phyloP scores from a whole-genome alignment of 2,329 filamentous ascomycete species.

The Colletotrichum incanum region DNA sequence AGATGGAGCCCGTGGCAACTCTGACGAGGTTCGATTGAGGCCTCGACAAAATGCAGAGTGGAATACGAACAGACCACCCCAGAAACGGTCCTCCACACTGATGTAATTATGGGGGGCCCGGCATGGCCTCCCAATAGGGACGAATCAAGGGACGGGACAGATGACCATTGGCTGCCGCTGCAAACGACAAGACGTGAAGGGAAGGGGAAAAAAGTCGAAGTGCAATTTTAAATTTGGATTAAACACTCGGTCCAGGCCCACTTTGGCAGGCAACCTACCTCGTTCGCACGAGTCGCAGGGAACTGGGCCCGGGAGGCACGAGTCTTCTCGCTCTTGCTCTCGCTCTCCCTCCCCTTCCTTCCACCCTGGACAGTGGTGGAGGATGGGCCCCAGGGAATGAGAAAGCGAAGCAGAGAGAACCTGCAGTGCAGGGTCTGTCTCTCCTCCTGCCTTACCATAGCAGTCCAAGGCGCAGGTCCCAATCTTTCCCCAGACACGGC shows the following conservation, averaged over 20 bases:
- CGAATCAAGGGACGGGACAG: slow-evolving; percentile 10
- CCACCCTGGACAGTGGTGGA: not conserved
- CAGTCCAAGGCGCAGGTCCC: slow-evolving; percentile 28
- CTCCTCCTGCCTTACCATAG: not conserved
- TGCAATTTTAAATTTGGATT: slow-evolving; percentile 39
- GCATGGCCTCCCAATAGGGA: slow-evolving; percentile 32
- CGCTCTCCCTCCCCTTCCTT: slow-evolving; percentile 18
- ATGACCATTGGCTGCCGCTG: slow-evolving; percentile 12
- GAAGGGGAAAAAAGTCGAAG: slow-evolving; percentile 5
- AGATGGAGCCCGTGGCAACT: slow-evolving; percentile 32
- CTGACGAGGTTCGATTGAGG: slow-evolving; percentile 19
- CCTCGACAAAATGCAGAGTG: slow-evolving; percentile 28
- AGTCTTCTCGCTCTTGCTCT: slow-evolving; percentile 17
- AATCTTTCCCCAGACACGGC: slow-evolving; percentile 41
- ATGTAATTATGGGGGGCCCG: slow-evolving; percentile 34
- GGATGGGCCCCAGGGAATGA: slow-evolving; percentile 5
- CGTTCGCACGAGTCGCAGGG: slow-evolving; percentile 22
- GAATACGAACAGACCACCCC: slow-evolving; percentile 41
- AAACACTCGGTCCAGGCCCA: slow-evolving; percentile 34
- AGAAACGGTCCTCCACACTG: slow-evolving; percentile 38
- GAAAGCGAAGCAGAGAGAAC: slow-evolving; percentile 6
- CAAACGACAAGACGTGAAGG: slow-evolving; percentile 3
- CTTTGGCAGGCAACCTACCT: slow-evolving; percentile 25
- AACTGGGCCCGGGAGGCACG: not conserved
- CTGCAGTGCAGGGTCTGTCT: not conserved